A percentile compares a stretch with the other conserved stretches of the same genome.
Evolutionary conservation across 1,284 basidiomycete genomes (phyloP).

Genomic region (Golubevia pallescens): DNA sequence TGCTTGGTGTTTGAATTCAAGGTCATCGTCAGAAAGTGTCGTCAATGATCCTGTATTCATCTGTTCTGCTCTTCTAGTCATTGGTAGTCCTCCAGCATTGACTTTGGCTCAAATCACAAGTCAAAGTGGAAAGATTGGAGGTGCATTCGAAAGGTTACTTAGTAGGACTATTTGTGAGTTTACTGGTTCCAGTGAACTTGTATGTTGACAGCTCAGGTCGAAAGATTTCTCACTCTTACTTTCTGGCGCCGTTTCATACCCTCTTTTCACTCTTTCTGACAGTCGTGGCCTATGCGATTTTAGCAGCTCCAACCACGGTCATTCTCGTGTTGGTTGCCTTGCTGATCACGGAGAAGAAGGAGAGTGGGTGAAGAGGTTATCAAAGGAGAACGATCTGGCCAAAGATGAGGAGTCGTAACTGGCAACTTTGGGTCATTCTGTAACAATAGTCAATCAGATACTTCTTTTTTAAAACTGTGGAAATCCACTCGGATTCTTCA

Average conservation of each 20-base stretch:
- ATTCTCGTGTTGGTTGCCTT: constrained; percentile 45
- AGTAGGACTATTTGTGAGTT: constrained; percentile 52
- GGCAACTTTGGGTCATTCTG: too few species aligned
- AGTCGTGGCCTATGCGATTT: constrained; percentile 48
- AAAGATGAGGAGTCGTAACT: too few species aligned
- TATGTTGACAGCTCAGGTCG: neutral
- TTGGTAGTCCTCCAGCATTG: constrained; percentile 56
- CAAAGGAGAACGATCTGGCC: too few species aligned
- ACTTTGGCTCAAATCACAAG: constrained; percentile 59
- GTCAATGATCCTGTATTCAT: constrained; percentile 61
- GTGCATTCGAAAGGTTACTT: constrained; percentile 52
- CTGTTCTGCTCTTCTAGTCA: constrained; percentile 47
- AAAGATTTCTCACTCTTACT: neutral
- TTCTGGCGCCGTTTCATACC: neutral
- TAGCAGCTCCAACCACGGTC: constrained; percentile 55
- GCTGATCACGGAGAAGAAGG: constrained; percentile 39
- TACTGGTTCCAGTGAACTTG: neutral
- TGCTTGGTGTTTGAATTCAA: too few species aligned
- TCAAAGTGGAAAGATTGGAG: constrained; percentile 38
- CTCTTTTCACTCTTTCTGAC: neutral
- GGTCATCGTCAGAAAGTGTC: too few species aligned
- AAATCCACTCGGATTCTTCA: too few species aligned
- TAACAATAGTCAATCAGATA: too few species aligned
- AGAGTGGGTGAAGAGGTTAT: neutral
- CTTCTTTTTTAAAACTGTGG: too few species aligned